Conservation (phyloP, 169 alveolate species). For the Cryptosporidium andersoni region DNA sequence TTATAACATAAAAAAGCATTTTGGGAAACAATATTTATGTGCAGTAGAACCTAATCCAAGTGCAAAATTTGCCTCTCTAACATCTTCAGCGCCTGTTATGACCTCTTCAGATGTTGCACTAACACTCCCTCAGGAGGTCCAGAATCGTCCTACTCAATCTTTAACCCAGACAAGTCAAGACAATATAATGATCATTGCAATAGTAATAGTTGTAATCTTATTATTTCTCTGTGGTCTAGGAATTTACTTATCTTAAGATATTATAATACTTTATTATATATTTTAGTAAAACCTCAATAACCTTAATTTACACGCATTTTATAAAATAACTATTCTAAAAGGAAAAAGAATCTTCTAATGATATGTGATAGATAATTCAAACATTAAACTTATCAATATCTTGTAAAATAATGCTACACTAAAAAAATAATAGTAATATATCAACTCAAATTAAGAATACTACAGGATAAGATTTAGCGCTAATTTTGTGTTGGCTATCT, state of each 20-base stretch:
- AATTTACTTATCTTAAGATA: conserved; percentile 17
- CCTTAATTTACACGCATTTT: no score
- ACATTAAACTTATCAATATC: no score
- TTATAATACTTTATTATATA: no score
- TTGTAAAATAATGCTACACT: no score
- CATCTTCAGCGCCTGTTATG: conserved; percentile 22
- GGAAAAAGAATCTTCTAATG: no score
- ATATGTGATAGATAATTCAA: no score
- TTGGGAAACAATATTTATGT: conserved; percentile 63
- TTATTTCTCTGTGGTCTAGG: conserved; percentile 52
- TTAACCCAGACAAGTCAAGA: conserved; percentile 22
- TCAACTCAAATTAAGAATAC: no score
- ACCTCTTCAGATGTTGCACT: conserved; percentile 39
- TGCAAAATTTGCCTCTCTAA: conserved; percentile 53
- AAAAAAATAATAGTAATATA: no score
- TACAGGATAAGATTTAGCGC: no score
- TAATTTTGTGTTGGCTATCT: no score
- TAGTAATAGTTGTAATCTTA: conserved; percentile 7
- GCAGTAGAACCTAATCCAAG: conserved; percentile 71
- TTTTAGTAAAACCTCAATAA: no score
- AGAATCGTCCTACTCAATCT: conserved; percentile 4
- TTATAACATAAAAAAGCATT: conserved; percentile 41
- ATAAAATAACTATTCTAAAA: no score
- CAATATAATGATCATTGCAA: conserved; percentile 30
- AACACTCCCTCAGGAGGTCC: conserved; percentile 64